Conservation (phyloP, 352 stramenopile genomes). For the Blastocystis sp. region DNA sequence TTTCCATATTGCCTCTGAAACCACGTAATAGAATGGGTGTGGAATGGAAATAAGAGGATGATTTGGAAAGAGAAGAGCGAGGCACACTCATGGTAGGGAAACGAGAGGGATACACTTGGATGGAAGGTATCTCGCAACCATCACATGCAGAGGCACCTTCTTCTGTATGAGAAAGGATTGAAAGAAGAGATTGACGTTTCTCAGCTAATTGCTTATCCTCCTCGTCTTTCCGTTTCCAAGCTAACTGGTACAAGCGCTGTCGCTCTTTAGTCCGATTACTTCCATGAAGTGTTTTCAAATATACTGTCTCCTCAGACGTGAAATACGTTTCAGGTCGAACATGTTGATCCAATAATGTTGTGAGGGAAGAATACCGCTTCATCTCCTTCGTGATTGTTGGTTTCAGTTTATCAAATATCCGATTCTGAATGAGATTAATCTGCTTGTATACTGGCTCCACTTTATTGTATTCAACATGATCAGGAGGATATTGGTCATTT, state of each 20-base stretch:
- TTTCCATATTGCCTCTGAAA: not conserved
- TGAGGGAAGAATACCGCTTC: not conserved
- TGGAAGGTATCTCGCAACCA: conserved; percentile 2
- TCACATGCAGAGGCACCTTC: not conserved
- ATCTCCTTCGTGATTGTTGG: not conserved
- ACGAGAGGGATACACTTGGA: not conserved
- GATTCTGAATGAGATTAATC: not conserved
- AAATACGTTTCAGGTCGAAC: not conserved
- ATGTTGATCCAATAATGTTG: not conserved
- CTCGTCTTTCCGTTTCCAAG: not conserved
- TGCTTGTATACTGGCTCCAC: not conserved
- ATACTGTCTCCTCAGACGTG: not conserved
- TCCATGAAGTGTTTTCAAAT: not conserved
- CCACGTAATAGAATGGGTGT: not conserved
- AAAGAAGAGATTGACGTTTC: not conserved
- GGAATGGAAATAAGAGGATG: no score
- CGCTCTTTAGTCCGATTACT: not conserved
- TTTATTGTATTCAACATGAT: not conserved
- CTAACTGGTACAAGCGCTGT: not conserved
- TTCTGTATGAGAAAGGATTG: not conserved
- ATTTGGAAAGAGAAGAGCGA: no score
- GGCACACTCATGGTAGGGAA: no score
- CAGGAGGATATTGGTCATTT: not conserved
- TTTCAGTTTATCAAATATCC: not conserved
- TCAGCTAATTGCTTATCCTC: not conserved